Evolutionary conservation across 2,329 filamentous ascomycete genomes (phyloP).

Genomic region (Celoporthe dispersa): DNA sequence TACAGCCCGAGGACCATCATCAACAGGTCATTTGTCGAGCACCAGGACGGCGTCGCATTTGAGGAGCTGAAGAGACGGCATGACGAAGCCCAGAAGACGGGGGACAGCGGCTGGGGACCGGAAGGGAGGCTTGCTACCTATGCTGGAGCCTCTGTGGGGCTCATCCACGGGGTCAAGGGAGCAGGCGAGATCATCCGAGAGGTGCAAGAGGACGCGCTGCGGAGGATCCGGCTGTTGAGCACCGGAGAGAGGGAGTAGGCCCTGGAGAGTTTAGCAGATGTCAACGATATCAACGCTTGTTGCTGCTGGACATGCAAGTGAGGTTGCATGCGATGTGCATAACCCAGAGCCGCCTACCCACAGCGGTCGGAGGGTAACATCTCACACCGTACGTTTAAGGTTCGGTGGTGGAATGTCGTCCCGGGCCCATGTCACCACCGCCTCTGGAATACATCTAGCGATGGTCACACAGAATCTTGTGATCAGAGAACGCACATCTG

Average conservation of each 20-base stretch:
- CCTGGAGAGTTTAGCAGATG: too few species aligned
- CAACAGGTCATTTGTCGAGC: constrained; percentile 44
- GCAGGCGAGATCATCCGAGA: constrained; percentile 45
- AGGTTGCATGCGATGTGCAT: background rate
- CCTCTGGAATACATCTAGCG: too few species aligned
- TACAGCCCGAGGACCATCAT: constrained; percentile 47
- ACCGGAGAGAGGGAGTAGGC: background rate
- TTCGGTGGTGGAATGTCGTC: background rate
- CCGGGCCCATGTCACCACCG: background rate
- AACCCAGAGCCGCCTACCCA: background rate
- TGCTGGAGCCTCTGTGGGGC: constrained; percentile 50
- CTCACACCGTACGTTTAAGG: background rate
- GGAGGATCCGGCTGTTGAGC: constrained; percentile 27
- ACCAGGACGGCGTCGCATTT: constrained; percentile 44
- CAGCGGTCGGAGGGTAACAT: background rate
- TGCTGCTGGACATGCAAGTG: too few species aligned
- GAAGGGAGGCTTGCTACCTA: constrained; percentile 55
- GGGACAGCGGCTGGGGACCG: constrained; percentile 52
- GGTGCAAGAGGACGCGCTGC: constrained; percentile 37
- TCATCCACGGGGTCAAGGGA: constrained; percentile 46
- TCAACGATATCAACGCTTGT: too few species aligned
- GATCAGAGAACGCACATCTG: background rate
- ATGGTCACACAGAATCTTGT: background rate
- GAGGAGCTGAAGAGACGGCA: constrained; percentile 50
- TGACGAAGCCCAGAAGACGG: constrained; percentile 44